A percentile compares a stretch with the other conserved stretches of the same genome.
phyloP scores from a whole-genome alignment of 768 basidiomycete species.

The Tylopilus vinaceipallidus region DNA sequence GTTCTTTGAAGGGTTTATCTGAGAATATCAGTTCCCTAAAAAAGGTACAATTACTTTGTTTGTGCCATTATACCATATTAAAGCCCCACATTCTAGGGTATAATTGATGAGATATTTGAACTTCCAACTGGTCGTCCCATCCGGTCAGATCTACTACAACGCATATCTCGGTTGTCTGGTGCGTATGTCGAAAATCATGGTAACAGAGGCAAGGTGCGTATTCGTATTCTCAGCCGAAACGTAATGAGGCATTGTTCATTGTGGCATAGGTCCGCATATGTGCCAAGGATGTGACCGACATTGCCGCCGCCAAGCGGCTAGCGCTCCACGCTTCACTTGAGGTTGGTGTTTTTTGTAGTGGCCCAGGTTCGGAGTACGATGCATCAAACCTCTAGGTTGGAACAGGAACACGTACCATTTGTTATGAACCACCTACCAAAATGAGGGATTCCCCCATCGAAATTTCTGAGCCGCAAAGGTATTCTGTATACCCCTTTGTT shows the following conservation, averaged over 20 bases:
- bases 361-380: slow-evolving; percentile 8
- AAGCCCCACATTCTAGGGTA: slow-evolving; percentile 13
- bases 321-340: slow-evolving; percentile 50
- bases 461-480: slow-evolving; percentile 38
- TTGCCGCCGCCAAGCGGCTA: slow-evolving; percentile 49
- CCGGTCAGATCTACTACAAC: slow-evolving; percentile 47
- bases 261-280: slow-evolving; percentile 51
- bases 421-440: slow-evolving; percentile 31
- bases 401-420: slow-evolving; percentile 18
- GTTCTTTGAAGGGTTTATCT: slow-evolving; percentile 46
- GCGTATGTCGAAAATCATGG: slow-evolving; percentile 59
- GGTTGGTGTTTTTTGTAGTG: slow-evolving; percentile 35
- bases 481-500: slow-evolving; percentile 70
- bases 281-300: slow-evolving; percentile 42
- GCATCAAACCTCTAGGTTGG: slow-evolving; percentile 13
- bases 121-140: slow-evolving; percentile 48
- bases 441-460: slow-evolving; percentile 26
- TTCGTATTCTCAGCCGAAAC: neutral
- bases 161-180: slow-evolving; percentile 65
- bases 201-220: slow-evolving; percentile 43
- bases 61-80: neutral
- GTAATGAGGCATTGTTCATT: neutral
- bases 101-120: slow-evolving; percentile 34
- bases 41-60: slow-evolving; percentile 35
- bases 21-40: slow-evolving; percentile 49